Percentiles rank a stretch among this genome's conserved stretches.
These are phyloP conservation scores for Ehretia macrophylla DNA, from an alignment of 257 asterid genomes.

Conservation along the genomic window DNA sequence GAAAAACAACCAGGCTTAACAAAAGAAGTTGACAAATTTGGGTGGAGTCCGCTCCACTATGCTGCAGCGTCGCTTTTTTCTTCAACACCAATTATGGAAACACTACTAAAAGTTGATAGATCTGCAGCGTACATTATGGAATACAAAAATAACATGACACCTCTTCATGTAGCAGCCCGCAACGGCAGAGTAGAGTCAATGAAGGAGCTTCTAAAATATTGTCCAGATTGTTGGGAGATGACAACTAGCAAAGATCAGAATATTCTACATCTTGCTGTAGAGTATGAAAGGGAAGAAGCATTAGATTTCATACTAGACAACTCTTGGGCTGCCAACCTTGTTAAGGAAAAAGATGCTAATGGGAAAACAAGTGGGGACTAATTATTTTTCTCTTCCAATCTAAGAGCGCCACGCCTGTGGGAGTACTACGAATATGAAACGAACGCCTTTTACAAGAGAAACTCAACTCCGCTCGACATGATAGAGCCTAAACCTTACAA, in stretches of 20 bases:
- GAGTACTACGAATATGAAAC: too few relatives aligned
- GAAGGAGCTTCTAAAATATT: background rate
- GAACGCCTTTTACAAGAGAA: too few relatives aligned
- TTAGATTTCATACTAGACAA: too few relatives aligned
- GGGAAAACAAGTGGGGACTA: background rate
- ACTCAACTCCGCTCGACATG: too few relatives aligned
- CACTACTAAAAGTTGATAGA: conserved; percentile 1
- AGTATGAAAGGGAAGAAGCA: background rate
- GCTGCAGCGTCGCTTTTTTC: background rate
- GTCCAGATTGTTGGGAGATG: conserved; percentile 18
- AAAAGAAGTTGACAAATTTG: background rate
- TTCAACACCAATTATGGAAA: too few relatives aligned
- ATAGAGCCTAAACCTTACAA: too few relatives aligned
- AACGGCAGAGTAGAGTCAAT: background rate
- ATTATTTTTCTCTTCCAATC: too few relatives aligned
- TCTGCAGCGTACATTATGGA: conserved; percentile 2
- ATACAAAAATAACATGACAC: background rate
- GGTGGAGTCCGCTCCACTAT: conserved; percentile 21
- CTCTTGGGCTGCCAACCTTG: background rate
- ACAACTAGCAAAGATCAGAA: background rate
- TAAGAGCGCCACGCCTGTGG: too few relatives aligned
- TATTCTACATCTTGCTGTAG: conserved; percentile 10
- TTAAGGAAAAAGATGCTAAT: background rate
- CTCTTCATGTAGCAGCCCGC: background rate
- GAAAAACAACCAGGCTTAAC: background rate